These are phyloP conservation scores for Sphagnurus paluster DNA, from an alignment of 1,284 basidiomycete genomes.

Conservation along the genomic window DNA sequence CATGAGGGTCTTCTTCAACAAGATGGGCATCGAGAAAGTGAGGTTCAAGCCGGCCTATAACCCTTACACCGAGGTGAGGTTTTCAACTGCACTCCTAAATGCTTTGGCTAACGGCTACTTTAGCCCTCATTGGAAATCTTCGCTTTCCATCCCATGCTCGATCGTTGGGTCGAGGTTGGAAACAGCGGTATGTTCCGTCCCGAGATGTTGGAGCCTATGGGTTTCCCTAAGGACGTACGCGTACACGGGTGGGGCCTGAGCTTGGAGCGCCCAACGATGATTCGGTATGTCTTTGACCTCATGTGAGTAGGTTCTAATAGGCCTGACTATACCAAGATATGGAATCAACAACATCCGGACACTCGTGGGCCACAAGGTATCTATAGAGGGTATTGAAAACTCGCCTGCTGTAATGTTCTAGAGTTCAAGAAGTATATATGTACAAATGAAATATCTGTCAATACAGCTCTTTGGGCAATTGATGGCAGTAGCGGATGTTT, in stretches of 20 bases:
- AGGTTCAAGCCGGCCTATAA: conserved; percentile 99
- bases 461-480: not conserved
- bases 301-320: not conserved
- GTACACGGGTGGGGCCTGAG: conserved; percentile 98
- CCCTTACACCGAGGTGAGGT: conserved; percentile 88
- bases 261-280: conserved; percentile 99
- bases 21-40: conserved; percentile 94
- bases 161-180: conserved; percentile 96
- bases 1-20: conserved; percentile 97
- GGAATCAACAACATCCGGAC: conserved; percentile 96
- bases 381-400: conserved; percentile 86
- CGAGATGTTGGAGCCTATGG: conserved; percentile 99
- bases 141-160: conserved; percentile 93
- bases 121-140: conserved; percentile 99
- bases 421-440: conserved; percentile 5
- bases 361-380: conserved; percentile 96
- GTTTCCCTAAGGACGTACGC: conserved; percentile 94
- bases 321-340: conserved; percentile 45
- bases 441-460: conserved; percentile 7
- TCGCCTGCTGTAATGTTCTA: conserved; percentile 88
- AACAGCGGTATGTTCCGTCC: conserved; percentile 99
- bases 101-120: not conserved
- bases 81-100: not conserved
- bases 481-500: no score
- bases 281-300: conserved; percentile 61